Evolutionary conservation across 1,284 basidiomycete genomes (phyloP).

Genomic region (Sanghuangporus sanghuang): DNA sequence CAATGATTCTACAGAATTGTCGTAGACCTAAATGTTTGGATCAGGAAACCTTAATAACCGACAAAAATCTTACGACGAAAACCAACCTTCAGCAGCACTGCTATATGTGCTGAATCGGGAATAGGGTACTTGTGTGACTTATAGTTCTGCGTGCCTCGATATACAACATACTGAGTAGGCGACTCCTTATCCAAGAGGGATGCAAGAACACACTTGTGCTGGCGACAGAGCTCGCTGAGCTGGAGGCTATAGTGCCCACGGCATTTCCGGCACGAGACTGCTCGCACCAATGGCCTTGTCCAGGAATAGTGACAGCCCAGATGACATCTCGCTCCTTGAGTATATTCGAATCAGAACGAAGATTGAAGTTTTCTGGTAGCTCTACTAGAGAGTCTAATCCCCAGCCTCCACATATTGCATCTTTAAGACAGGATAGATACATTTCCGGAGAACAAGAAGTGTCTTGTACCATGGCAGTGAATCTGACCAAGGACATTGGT

Average conservation of each 20-base stretch:
- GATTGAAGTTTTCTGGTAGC: not conserved
- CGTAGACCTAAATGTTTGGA: slow-evolving; percentile 47
- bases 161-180: not conserved
- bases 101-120: slow-evolving; percentile 47
- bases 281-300: slow-evolving; percentile 47
- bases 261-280: not conserved
- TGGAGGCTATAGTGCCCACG: slow-evolving; percentile 1
- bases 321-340: slow-evolving; percentile 52
- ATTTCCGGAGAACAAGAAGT: slow-evolving; percentile 67
- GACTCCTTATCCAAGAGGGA: not conserved
- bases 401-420: slow-evolving; percentile 57
- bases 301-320: slow-evolving; percentile 70
- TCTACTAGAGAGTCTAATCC: slow-evolving; percentile 39
- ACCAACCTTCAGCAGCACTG: slow-evolving; percentile 62
- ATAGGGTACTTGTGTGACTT: slow-evolving; percentile 62
- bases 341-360: slow-evolving; percentile 25
- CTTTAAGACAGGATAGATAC: slow-evolving; percentile 42
- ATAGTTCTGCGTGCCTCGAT: not conserved
- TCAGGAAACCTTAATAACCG: not conserved
- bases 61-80: not conserved
- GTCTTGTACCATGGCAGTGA: slow-evolving; percentile 76
- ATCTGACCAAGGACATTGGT: slow-evolving; percentile 54
- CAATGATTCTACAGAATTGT: slow-evolving; percentile 37
- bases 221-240: not conserved
- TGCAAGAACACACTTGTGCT: not conserved